These are phyloP conservation scores for Rhizopogon vinicolor DNA, from an alignment of 768 basidiomycete species.

Conservation along the genomic window DNA sequence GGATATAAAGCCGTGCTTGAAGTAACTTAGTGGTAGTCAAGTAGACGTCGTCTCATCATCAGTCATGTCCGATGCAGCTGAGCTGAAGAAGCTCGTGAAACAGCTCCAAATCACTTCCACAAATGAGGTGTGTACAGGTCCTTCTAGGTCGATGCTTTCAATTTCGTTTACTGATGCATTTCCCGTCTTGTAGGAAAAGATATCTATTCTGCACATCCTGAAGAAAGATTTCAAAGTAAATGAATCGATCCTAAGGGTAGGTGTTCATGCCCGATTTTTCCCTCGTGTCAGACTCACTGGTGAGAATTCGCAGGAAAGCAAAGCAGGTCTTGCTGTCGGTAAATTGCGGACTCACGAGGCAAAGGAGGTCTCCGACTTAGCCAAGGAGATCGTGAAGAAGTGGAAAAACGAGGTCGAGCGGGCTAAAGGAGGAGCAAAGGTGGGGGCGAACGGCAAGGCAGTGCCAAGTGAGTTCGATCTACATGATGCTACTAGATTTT, in stretches of 20 bases:
- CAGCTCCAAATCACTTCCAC: conserved; percentile 62
- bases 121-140: conserved; percentile 46
- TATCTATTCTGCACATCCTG: conserved; percentile 54
- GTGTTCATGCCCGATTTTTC: conserved; percentile 26
- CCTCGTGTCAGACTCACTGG: neutral
- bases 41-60: conserved; percentile 9
- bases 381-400: conserved; percentile 87
- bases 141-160: conserved; percentile 34
- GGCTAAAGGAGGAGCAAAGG: conserved; percentile 36
- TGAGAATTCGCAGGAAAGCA: conserved; percentile 65
- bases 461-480: conserved; percentile 32
- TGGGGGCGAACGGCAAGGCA: conserved; percentile 19
- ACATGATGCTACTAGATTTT: neutral
- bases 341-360: conserved; percentile 74
- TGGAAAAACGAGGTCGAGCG: conserved; percentile 90
- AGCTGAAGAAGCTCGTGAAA: conserved; percentile 80
- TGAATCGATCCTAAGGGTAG: conserved; percentile 70
- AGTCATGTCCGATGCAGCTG: conserved; percentile 37
- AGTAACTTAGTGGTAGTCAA: conserved; percentile 13
- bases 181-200: conserved; percentile 46
- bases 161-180: conserved; percentile 24
- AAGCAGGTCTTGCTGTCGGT: conserved; percentile 87
- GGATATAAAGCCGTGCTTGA: conserved; percentile 3
- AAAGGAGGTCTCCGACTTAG: conserved; percentile 73
- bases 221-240: conserved; percentile 67